Evolutionary conservation across 257 asterid species (phyloP).

Genomic region (Salvia rosmarinus): DNA sequence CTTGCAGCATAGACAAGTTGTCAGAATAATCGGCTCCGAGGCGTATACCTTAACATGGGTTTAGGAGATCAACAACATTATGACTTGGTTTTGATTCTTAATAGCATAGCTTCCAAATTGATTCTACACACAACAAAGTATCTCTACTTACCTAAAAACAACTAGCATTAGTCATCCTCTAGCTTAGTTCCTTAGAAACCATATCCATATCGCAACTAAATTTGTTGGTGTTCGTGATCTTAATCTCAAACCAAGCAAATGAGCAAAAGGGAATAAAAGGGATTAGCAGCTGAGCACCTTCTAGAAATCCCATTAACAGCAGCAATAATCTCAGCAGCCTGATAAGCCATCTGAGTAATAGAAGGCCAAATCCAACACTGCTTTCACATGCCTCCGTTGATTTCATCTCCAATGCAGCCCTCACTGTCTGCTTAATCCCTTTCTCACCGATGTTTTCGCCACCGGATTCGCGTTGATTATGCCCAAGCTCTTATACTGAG

Average conservation of each 20-base stretch:
- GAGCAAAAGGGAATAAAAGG: background rate
- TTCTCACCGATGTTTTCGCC: slow-evolving; percentile 80
- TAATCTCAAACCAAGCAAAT: slow-evolving; percentile 17
- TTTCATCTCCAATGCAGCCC: slow-evolving; percentile 74
- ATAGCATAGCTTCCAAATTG: background rate
- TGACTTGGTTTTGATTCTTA: no score
- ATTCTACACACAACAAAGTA: no score
- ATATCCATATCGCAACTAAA: background rate
- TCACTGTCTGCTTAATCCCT: slow-evolving; percentile 80
- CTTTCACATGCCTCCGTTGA: slow-evolving; percentile 78
- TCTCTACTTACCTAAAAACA: no score
- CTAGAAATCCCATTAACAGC: slow-evolving; percentile 71
- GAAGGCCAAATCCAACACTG: slow-evolving; percentile 99
- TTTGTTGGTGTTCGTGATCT: background rate
- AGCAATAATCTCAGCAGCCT: slow-evolving; percentile 95
- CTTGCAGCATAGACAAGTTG: slow-evolving; percentile 77
- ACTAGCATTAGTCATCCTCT: no score
- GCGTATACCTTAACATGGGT: slow-evolving; percentile 64
- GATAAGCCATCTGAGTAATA: slow-evolving; percentile 94
- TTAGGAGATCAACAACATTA: background rate
- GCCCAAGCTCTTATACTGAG: slow-evolving; percentile 80
- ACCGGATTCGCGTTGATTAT: slow-evolving; percentile 95
- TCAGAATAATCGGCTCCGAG: slow-evolving; percentile 88
- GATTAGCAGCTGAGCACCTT: slow-evolving; percentile 50
- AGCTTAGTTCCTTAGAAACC: background rate